Conservation (phyloP, 2,329 filamentous ascomycete genomes). For the Ophiostoma populinum region DNA sequence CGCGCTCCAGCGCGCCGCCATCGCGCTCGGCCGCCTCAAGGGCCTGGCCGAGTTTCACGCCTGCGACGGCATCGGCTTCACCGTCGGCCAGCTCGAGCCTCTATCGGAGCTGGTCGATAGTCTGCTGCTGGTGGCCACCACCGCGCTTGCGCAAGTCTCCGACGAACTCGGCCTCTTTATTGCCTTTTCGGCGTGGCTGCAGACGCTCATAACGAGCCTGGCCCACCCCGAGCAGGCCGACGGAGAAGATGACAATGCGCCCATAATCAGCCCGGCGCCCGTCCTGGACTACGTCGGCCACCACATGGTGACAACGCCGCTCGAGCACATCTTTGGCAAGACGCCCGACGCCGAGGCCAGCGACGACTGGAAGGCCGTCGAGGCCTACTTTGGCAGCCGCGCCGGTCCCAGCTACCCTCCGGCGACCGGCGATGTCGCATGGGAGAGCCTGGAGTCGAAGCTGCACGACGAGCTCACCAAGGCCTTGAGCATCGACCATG, state of each 20-base stretch:
- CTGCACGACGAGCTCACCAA: constrained; percentile 9
- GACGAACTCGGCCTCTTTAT: constrained; percentile 64
- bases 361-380: constrained; percentile 20
- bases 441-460: constrained; percentile 22
- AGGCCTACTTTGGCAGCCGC: background rate
- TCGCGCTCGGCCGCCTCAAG: constrained; percentile 66
- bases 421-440: background rate
- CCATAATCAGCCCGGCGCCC: constrained; percentile 53
- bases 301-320: constrained; percentile 47
- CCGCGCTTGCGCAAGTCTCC: constrained; percentile 51
- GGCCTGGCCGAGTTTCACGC: constrained; percentile 66
- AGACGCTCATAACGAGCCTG: constrained; percentile 64
- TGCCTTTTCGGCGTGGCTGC: constrained; percentile 70
- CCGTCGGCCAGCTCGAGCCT: constrained; percentile 42
- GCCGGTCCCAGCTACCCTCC: no score
- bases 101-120: constrained; percentile 56
- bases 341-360: constrained; percentile 33
- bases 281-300: constrained; percentile 64
- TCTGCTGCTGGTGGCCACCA: constrained; percentile 59
- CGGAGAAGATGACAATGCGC: constrained; percentile 63
- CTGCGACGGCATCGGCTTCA: constrained; percentile 47
- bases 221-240: constrained; percentile 49
- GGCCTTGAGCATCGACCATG: constrained; percentile 4
- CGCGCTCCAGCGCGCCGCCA: constrained; percentile 63
- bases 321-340: constrained; percentile 42